These are phyloP conservation scores for Boletellus emodensis DNA, from an alignment of 768 basidiomycete genomes.

Conservation along the genomic window DNA sequence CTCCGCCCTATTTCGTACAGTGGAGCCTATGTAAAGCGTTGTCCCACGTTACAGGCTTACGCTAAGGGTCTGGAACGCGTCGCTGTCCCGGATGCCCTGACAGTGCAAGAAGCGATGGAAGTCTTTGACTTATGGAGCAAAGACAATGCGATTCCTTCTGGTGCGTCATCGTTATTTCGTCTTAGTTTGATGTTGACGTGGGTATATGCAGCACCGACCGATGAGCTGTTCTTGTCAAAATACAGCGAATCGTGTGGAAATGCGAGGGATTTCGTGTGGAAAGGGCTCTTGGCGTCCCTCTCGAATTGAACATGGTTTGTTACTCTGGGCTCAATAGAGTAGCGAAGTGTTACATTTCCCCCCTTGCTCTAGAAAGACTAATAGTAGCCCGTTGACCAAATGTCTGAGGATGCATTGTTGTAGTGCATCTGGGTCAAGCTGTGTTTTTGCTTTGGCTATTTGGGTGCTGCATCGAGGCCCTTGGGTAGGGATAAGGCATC, in stretches of 20 bases:
- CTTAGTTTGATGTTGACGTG: background rate
- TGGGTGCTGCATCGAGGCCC: too few relatives aligned
- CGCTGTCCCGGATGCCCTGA: conserved; percentile 55
- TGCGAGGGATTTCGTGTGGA: conserved; percentile 73
- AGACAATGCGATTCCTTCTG: conserved; percentile 49
- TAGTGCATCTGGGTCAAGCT: too few relatives aligned
- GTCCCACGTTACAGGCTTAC: conserved; percentile 46
- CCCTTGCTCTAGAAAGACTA: background rate
- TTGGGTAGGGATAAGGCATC: too few relatives aligned
- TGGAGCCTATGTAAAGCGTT: conserved; percentile 57
- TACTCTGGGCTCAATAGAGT: background rate
- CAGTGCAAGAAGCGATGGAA: conserved; percentile 62
- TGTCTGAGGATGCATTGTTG: too few relatives aligned
- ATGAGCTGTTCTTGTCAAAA: conserved; percentile 75
- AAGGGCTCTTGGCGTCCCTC: conserved; percentile 45
- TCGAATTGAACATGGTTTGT: conserved; percentile 13
- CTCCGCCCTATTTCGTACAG: conserved; percentile 39
- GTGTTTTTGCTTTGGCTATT: too few relatives aligned
- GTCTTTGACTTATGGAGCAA: conserved; percentile 77
- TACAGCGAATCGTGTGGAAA: conserved; percentile 78
- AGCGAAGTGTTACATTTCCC: background rate
- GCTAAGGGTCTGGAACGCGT: conserved; percentile 50
- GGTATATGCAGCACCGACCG: conserved; percentile 37
- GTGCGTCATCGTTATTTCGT: conserved; percentile 30
- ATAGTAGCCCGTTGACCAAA: background rate